Evolutionary conservation across 169 alveolate species (phyloP), one percentile per base, ranked within the genome.

Genomic region (Toxoplasma gondii): DNA sequence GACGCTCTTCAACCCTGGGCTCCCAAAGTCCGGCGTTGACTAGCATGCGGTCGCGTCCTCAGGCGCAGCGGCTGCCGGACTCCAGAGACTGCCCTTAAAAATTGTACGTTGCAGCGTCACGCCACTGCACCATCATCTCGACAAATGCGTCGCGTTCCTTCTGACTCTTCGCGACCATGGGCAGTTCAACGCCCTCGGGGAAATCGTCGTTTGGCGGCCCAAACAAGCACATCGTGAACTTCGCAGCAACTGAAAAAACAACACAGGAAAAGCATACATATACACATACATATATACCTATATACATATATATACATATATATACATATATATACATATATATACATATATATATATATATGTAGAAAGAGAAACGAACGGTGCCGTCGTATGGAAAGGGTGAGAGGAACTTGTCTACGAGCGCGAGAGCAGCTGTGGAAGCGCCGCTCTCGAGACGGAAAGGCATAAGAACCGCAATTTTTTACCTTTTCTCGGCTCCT

Each of bases 161-260:
- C 94, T 97, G 97, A 58, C 96, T 94, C 97, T 98, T 98, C 67
- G 98, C 97, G 93, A 96, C 96, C 70, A 98, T 93, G 5, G 99
- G 98, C 80, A 98, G 94, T 82, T 97, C 98, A 67, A 97, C 92
- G 29, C 99, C 99, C 12, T 98, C 97, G 29, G 99, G 99, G 96
- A 96, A 97, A 93, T 98, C 99, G 90, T 98, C 99, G 82, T 98
- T 97, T 17, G 99, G 98, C 36, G 99, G 98, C 1, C 99, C 99
- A 74, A 96, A 96, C 36, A 98, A 82, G 90, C 97, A 97, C 64
- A 98, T 80, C 44, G 98, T 96, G 53, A 96, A 96, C 91, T 97
- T 96, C 90, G 97, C 94, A 38, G 98, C 97, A 17, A 98, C 98
- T 94, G 93, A 39, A 44, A 44, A 29, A 90, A 4, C 19, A 67